phyloP scores from a whole-genome alignment of 768 basidiomycete genomes.

The Tricholoma furcatifolium region DNA sequence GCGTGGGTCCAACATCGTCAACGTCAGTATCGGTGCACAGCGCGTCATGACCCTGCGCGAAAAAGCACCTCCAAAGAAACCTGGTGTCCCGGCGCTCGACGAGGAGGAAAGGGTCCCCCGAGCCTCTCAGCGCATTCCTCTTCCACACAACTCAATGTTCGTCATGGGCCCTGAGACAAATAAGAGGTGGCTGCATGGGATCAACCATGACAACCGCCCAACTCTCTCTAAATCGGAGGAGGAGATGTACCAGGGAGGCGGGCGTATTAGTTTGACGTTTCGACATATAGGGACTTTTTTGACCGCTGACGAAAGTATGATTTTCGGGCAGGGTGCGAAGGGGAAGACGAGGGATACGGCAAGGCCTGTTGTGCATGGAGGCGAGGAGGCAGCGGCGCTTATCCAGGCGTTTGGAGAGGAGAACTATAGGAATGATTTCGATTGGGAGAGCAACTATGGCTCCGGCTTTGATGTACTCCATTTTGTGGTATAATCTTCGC shows the following conservation, averaged over 20 bases:
- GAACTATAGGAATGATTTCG: constrained; percentile 67
- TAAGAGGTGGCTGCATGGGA: constrained; percentile 71
- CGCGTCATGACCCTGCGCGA: constrained; percentile 72
- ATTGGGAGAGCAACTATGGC: constrained; percentile 70
- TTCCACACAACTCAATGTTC: constrained; percentile 84
- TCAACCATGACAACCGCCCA: constrained; percentile 74
- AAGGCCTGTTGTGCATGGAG: constrained; percentile 51
- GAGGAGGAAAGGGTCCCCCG: constrained; percentile 11
- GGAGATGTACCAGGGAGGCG: constrained; percentile 52
- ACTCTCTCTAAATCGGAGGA: constrained; percentile 46
- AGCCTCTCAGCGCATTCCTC: constrained; percentile 58
- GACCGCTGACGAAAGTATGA: constrained; percentile 42
- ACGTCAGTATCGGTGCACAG: constrained; percentile 78
- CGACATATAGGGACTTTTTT: constrained; percentile 78
- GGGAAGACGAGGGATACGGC: constrained; percentile 59
- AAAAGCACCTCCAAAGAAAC: constrained; percentile 42
- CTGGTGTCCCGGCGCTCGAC: constrained; percentile 5
- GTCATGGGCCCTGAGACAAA: constrained; percentile 77
- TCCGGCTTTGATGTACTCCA: constrained; percentile 70
- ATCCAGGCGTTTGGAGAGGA: constrained; percentile 70
- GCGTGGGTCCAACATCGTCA: constrained; percentile 71
- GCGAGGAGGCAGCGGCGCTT: constrained; percentile 45
- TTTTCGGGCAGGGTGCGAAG: constrained; percentile 74
- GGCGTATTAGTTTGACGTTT: constrained; percentile 79
- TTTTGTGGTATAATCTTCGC: constrained; percentile 25